phyloP scores from a whole-genome alignment of 1,284 basidiomycete genomes.

The Gymnopus androsaceus region DNA sequence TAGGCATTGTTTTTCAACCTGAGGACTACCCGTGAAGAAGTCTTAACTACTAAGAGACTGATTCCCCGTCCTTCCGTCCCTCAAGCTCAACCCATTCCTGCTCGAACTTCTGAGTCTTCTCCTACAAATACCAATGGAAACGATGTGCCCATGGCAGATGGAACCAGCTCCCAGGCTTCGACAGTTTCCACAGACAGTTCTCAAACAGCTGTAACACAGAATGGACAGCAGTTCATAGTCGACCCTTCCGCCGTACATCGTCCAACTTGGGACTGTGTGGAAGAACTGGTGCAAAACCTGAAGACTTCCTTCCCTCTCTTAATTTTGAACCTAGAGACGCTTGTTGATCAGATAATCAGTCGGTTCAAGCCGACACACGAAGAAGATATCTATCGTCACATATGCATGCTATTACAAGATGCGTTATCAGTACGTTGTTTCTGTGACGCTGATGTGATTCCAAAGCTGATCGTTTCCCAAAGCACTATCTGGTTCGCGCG shows the following conservation, averaged over 20 bases:
- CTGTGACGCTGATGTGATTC: background rate
- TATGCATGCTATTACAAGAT: constrained; percentile 81
- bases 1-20: constrained; percentile 96
- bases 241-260: constrained; percentile 46
- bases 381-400: constrained; percentile 94
- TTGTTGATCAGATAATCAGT: constrained; percentile 93
- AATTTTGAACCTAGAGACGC: constrained; percentile 94
- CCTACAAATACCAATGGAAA: constrained; percentile 18
- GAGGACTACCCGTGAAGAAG: constrained; percentile 91
- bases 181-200: constrained; percentile 12
- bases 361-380: constrained; percentile 92
- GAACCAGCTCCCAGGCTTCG: constrained; percentile 3
- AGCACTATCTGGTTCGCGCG: constrained; percentile 76
- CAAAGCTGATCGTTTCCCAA: constrained; percentile 19
- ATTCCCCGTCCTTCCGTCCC: constrained; percentile 21
- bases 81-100: constrained; percentile 13
- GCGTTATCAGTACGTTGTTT: constrained; percentile 57
- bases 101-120: constrained; percentile 5
- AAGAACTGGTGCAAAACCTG: constrained; percentile 92
- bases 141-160: constrained; percentile 4
- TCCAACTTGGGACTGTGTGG: constrained; percentile 89
- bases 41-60: constrained; percentile 53
- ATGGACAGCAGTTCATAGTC: constrained; percentile 11
- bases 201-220: constrained; percentile 28
- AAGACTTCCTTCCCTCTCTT: constrained; percentile 97